Conservation (phyloP, 1,139 yeast genomes). For the Kodamaea plutei region DNA sequence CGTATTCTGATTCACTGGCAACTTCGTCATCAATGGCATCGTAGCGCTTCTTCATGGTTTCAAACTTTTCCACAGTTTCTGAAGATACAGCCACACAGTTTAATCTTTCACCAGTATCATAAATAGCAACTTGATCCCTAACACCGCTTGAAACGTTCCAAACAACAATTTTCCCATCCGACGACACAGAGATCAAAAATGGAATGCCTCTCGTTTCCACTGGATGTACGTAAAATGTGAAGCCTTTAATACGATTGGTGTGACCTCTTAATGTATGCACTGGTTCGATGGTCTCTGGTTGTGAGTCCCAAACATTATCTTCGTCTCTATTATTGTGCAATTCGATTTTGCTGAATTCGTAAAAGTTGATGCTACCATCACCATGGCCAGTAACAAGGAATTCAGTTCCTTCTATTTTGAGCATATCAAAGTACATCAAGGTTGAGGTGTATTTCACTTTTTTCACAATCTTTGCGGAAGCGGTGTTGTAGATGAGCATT, state of each 20-base stretch:
- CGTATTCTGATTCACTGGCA: conserved; percentile 62
- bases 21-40: conserved; percentile 27
- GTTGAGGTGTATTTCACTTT: conserved; percentile 50
- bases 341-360: conserved; percentile 33
- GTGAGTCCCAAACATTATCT: conserved; percentile 25
- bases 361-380: conserved; percentile 69
- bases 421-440: conserved; percentile 64
- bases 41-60: conserved; percentile 65
- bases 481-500: conserved; percentile 62
- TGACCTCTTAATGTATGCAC: conserved; percentile 70
- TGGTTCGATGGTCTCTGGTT: conserved; percentile 37
- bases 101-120: conserved; percentile 87
- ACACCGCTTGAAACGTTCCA: conserved; percentile 61
- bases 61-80: conserved; percentile 71
- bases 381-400: conserved; percentile 66
- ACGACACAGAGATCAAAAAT: conserved; percentile 75
- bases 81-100: conserved; percentile 80
- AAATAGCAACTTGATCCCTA: conserved; percentile 82
- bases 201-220: conserved; percentile 32
- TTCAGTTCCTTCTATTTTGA: conserved; percentile 42
- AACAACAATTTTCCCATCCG: conserved; percentile 89
- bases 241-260: conserved; percentile 77
- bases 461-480: conserved; percentile 54
- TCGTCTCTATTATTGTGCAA: conserved; percentile 18
- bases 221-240: conserved; percentile 49